Evolutionary conservation across 2,329 filamentous ascomycete genomes (phyloP).

Genomic region (Bimuria novae-zelandiae): DNA sequence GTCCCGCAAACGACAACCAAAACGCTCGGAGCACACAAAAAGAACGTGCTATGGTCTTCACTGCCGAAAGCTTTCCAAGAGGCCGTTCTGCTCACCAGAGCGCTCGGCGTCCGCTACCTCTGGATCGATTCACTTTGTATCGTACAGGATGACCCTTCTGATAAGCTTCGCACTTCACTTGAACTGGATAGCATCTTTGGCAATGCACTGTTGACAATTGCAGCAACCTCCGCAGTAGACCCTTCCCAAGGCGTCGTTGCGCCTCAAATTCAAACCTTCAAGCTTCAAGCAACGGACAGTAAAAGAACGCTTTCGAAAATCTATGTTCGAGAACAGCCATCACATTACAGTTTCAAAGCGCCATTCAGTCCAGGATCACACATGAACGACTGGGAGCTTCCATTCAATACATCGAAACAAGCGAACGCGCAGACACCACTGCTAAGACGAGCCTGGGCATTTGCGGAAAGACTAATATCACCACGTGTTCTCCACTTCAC

Average conservation of each 20-base stretch:
- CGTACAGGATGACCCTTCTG: constrained; percentile 34
- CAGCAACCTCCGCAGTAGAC: constrained; percentile 38
- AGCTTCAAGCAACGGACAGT: constrained; percentile 40
- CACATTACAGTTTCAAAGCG: constrained; percentile 44
- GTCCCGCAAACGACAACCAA: constrained; percentile 36
- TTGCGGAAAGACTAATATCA: constrained; percentile 37
- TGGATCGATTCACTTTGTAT: constrained; percentile 45
- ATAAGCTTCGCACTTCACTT: constrained; percentile 34
- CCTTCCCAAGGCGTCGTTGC: constrained; percentile 36
- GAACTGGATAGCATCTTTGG: constrained; percentile 36
- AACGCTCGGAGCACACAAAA: constrained; percentile 32
- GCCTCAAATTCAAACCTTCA: constrained; percentile 30
- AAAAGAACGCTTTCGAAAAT: constrained; percentile 37
- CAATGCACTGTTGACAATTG: constrained; percentile 41
- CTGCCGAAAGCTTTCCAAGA: constrained; percentile 43
- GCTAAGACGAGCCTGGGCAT: constrained; percentile 42
- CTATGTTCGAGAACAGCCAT: constrained; percentile 42
- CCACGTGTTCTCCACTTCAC: constrained; percentile 41
- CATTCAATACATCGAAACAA: constrained; percentile 38
- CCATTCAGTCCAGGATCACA: constrained; percentile 39
- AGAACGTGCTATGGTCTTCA: constrained; percentile 33
- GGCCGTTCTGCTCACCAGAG: constrained; percentile 39
- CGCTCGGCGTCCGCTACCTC: constrained; percentile 42
- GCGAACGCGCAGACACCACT: constrained; percentile 37
- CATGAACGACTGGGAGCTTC: constrained; percentile 43